Evolutionary conservation across 192 early-diverging fungal species (phyloP), one percentile per base, ranked within the genome.

Genomic region (Podila clonocystis): DNA sequence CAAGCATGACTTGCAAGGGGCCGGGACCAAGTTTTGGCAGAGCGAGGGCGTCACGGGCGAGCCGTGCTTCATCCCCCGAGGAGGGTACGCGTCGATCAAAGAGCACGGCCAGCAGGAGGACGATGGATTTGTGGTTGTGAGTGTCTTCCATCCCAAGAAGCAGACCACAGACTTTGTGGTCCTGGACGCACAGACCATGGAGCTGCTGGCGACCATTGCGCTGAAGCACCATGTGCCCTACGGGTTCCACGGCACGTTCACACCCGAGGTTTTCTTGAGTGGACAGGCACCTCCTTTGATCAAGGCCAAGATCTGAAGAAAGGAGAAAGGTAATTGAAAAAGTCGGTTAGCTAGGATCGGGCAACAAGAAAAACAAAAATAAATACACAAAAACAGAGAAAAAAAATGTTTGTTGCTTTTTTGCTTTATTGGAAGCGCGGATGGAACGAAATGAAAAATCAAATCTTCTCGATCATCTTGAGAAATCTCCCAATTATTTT

Each of bases 161-260:
- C 67, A 65, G 49, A 80, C 77, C 0, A 80, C 77, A 1, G 77
- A 80, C 45, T 80, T 80, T 73, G 70, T 59, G n/a, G 70, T 80
- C 2, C 34, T 80, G 67, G 70, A 80, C 68, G 77, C 77, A 0
- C 65, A 68, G 52, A 69, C 70, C 2, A 80, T 80, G 77, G 70
- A 73, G 58, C 28, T 80, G 26, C 31, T 80, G 52, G 77, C 77
- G 26, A 73, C 77, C 5, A 73, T 80, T 65, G 77, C 64, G 4
- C 30, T 80, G 57, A 80, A 80, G 50, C 77, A 80, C 48, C 70
- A 72, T 69, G 77, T 80, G 2, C 77, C 77, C 5, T 80, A 68
- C 58, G 77, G 77, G 3, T 80, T 80, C 58, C 77, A 80, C 64
- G 77, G 77, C 11, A 80, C 77, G 24, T 80, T 80, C 48, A 80